Base-by-base conservation (phyloP, 805 yeast genomes). In the Grigorovia jiainica region DNA sequence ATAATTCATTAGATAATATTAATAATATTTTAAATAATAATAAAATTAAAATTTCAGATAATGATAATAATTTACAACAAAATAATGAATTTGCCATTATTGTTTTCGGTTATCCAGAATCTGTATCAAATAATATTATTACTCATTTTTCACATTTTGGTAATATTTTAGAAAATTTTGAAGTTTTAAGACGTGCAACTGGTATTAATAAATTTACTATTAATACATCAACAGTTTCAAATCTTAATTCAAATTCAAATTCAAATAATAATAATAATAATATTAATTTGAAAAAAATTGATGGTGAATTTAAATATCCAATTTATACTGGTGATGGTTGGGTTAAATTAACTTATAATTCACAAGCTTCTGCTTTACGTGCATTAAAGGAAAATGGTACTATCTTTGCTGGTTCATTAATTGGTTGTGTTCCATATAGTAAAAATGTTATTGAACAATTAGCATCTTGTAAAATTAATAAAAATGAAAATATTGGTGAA, bases 21-120 rank as follows among this genome's bases (percentile, higher is more conserved):
- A 23, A 20, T 17, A 24, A 8, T 27, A 18, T 11, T 20, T 9
- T 30, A 34, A 16, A 29, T 15, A 17, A 13, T 10, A 17, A 8
- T 2, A 43, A 38, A 27, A 10, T 24, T 18, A 17, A 15, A 29
- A 19, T 5, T 13, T n/a, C 34, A 13, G 42, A 45, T 18, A 25
- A 34, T 20, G 7, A 32, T 34, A 42, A 40, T 20, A 16, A 21
- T 21, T 31, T 17, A 5, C 33, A n/a, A 15, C 21, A 24, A 11
- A 34, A 43, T 24, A 47, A 47, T 8, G 87, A 78, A 42, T 70
- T 77, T 38, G 83, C 95, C 0, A 82, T 90, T 1, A 64, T 89
- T 23, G 86, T 90, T 3, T 87, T 83, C 63, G 97, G 97, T 1
- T 90, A 86, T 58, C 87, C 94, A 1, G 94, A 87, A 53, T 70